These are phyloP conservation scores for Trametes cinnabarina DNA, from an alignment of 768 basidiomycete genomes.

Conservation along the genomic window DNA sequence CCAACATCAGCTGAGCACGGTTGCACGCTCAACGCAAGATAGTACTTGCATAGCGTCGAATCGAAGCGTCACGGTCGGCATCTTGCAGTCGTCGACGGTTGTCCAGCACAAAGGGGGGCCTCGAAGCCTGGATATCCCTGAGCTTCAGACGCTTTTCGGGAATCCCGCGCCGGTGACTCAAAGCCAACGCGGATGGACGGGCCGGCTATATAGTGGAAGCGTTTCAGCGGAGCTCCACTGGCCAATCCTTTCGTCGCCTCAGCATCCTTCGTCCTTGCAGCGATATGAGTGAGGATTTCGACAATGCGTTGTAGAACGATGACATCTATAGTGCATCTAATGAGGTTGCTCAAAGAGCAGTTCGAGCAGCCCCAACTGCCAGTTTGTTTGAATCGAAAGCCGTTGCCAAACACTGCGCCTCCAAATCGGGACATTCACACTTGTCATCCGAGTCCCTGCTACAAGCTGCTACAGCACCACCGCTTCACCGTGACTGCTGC, in stretches of 20 bases:
- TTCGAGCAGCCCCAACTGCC: background rate
- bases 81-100: constrained; percentile 11
- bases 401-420: constrained; percentile 22
- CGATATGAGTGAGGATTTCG: no score
- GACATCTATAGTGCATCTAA: no score
- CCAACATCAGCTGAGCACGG: background rate
- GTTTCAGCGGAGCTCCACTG: background rate
- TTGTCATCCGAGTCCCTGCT: background rate
- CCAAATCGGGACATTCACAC: background rate
- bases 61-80: constrained; percentile 36
- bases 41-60: constrained; percentile 42
- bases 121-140: no score
- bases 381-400: constrained; percentile 30
- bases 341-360: background rate
- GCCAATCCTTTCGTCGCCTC: no score
- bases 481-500: background rate
- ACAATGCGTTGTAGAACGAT: no score
- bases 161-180: constrained; percentile 4
- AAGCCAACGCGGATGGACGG: background rate
- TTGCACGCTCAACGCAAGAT: background rate
- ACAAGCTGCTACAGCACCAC: no score
- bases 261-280: no score
- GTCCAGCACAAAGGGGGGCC: no score
- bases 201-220: background rate
- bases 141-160: background rate